Percentiles rank a stretch among this genome's conserved stretches.
Conservation (phyloP, 116 monocot genomes). For the Cymodocea nodosa region DNA sequence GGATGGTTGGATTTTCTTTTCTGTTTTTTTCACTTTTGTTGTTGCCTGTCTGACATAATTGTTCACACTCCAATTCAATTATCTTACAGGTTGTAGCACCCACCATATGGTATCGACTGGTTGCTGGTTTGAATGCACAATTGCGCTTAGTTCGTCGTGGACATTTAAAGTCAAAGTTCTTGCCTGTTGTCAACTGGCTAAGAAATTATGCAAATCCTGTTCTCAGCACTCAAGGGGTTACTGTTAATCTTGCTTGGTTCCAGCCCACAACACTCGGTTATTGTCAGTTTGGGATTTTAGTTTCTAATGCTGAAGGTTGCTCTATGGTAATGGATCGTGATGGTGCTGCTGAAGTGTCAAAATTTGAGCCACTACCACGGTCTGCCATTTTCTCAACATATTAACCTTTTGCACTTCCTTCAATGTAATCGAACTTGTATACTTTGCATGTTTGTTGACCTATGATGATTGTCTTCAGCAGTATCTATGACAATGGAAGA, state of each 20-base stretch:
- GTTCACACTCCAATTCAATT: not conserved
- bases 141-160: slow-evolving; percentile 78
- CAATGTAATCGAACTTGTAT: not conserved
- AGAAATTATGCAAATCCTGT: slow-evolving; percentile 77
- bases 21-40: not conserved
- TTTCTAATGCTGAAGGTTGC: slow-evolving; percentile 39
- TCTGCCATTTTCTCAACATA: slow-evolving; percentile 11
- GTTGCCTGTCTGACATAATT: not conserved
- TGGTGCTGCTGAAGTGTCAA: slow-evolving; percentile 19
- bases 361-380: slow-evolving; percentile 32
- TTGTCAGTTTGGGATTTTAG: slow-evolving; percentile 85
- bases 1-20: not conserved
- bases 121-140: slow-evolving; percentile 95
- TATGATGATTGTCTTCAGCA: slow-evolving; percentile 13
- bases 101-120: slow-evolving; percentile 91
- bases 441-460: not conserved
- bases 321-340: slow-evolving; percentile 17
- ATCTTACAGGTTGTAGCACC: slow-evolving; percentile 64
- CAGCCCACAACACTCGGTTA: slow-evolving; percentile 79
- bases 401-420: not conserved
- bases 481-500: slow-evolving; percentile 19
- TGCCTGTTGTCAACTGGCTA: slow-evolving; percentile 79
- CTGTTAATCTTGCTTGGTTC: slow-evolving; percentile 83
- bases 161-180: slow-evolving; percentile 32
- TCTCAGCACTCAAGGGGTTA: slow-evolving; percentile 41